phyloP scores from a whole-genome alignment of 352 stramenopile genomes.

The Phytopythium helicoides region DNA sequence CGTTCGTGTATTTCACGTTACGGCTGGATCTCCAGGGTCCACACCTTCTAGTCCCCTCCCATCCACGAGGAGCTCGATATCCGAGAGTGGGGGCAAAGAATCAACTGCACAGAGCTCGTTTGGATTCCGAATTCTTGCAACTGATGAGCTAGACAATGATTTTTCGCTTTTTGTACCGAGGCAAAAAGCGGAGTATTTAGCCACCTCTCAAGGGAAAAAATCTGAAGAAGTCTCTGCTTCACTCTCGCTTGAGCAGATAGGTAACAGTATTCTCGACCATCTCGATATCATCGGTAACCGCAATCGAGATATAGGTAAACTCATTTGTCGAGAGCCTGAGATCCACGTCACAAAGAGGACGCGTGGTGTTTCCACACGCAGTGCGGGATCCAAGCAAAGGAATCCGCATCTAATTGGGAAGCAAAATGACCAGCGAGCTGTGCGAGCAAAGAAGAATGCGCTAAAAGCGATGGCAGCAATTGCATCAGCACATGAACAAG shows the following conservation, averaged over 20 bases:
- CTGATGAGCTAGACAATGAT: slow-evolving; percentile 67
- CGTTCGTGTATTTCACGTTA: slow-evolving; percentile 35
- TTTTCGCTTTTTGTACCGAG: slow-evolving; percentile 53
- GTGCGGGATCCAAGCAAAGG: slow-evolving; percentile 24
- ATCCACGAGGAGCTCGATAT: too few relatives aligned
- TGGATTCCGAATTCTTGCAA: slow-evolving; percentile 50
- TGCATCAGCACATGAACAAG: slow-evolving; percentile 18
- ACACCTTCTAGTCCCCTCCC: background rate
- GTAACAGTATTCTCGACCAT: slow-evolving; percentile 43
- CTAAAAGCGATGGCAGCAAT: slow-evolving; percentile 44
- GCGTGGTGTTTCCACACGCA: slow-evolving; percentile 24
- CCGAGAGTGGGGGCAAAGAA: too few relatives aligned
- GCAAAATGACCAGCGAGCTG: slow-evolving; percentile 49
- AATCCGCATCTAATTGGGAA: slow-evolving; percentile 38
- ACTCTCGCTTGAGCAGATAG: slow-evolving; percentile 29
- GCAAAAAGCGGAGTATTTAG: slow-evolving; percentile 46
- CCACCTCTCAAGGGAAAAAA: slow-evolving; percentile 5
- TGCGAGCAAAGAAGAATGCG: slow-evolving; percentile 42
- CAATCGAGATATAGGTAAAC: slow-evolving; percentile 56
- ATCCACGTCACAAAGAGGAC: slow-evolving; percentile 36
- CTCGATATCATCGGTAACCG: slow-evolving; percentile 70
- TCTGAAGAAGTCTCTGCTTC: background rate
- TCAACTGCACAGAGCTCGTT: background rate
- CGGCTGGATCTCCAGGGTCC: background rate
- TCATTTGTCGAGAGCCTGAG: slow-evolving; percentile 51